Conservation (phyloP, 192 early-diverging fungal species). For the Podochytrium sp. region DNA sequence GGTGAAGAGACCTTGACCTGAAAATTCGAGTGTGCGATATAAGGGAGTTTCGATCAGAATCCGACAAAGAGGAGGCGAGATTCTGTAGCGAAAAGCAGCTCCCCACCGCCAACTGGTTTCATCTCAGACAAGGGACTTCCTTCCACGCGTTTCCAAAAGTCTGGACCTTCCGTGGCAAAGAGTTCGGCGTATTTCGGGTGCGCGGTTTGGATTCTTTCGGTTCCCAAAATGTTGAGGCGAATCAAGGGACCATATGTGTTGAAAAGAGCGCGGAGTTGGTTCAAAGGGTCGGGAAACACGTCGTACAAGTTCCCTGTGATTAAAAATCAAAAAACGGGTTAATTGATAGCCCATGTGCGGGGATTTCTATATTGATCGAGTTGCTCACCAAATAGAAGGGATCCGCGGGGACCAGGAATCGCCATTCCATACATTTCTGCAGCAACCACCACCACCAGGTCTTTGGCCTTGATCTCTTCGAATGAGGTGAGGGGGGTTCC, state of each 20-base stretch:
- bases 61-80: background rate
- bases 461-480: background rate
- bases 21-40: background rate
- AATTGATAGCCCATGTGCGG: too few species aligned
- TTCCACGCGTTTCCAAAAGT: slow-evolving; percentile 56
- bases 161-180: slow-evolving; percentile 53
- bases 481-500: slow-evolving; percentile 4
- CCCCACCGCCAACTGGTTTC: slow-evolving; percentile 50
- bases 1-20: slow-evolving; percentile 53
- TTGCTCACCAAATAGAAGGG: too few species aligned
- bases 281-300: slow-evolving; percentile 18
- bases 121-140: slow-evolving; percentile 41
- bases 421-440: too few species aligned
- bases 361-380: too few species aligned
- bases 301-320: slow-evolving; percentile 21
- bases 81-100: background rate
- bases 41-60: background rate
- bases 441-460: background rate
- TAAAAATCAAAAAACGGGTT: too few species aligned
- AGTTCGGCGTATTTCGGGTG: slow-evolving; percentile 50
- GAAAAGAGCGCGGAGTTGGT: slow-evolving; percentile 37
- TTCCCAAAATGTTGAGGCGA: slow-evolving; percentile 20
- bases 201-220: slow-evolving; percentile 33
- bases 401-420: slow-evolving; percentile 7
- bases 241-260: slow-evolving; percentile 47